These are phyloP conservation scores for Saccharomycopsis amapae DNA, from an alignment of 805 yeast species.

Conservation along the genomic window DNA sequence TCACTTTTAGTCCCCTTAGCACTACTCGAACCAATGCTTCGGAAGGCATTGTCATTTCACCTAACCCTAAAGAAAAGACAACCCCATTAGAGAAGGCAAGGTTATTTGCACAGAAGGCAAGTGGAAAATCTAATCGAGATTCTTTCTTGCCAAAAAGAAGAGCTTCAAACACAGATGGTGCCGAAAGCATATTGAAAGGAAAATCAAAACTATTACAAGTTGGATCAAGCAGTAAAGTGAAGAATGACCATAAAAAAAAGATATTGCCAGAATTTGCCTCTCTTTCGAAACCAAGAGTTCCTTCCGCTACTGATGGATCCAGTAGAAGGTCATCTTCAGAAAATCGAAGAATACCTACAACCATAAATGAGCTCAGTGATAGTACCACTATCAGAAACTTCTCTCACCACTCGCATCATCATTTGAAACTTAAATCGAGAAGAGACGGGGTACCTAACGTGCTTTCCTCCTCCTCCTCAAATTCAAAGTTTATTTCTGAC, in stretches of 20 bases:
- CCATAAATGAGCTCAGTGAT: slow-evolving; percentile 5
- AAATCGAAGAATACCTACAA: slow-evolving; percentile 9
- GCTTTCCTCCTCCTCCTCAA: slow-evolving; percentile 30
- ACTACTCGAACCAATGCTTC: slow-evolving; percentile 13
- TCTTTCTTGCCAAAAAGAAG: slow-evolving; percentile 9
- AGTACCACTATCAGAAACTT: background rate
- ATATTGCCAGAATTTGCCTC: slow-evolving; percentile 11
- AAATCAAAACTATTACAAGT: background rate
- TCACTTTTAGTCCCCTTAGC: slow-evolving; percentile 19
- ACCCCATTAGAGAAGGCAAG: slow-evolving; percentile 11
- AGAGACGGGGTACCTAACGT: slow-evolving; percentile 14
- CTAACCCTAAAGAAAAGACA: slow-evolving; percentile 10
- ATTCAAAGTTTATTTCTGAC: slow-evolving; percentile 26
- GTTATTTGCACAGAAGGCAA: slow-evolving; percentile 14
- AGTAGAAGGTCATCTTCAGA: slow-evolving; percentile 11
- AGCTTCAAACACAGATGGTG: slow-evolving; percentile 6
- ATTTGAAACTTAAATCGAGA: slow-evolving; percentile 10
- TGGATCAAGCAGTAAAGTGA: background rate
- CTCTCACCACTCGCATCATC: slow-evolving; percentile 19
- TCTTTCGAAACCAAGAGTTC: slow-evolving; percentile 6
- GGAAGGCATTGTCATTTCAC: background rate
- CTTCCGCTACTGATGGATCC: background rate
- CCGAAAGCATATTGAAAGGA: background rate
- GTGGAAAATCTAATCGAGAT: slow-evolving; percentile 4
- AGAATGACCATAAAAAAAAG: slow-evolving; percentile 5